Conservation (phyloP, 257 asterid genomes). For the Nicotiana undulata region DNA sequence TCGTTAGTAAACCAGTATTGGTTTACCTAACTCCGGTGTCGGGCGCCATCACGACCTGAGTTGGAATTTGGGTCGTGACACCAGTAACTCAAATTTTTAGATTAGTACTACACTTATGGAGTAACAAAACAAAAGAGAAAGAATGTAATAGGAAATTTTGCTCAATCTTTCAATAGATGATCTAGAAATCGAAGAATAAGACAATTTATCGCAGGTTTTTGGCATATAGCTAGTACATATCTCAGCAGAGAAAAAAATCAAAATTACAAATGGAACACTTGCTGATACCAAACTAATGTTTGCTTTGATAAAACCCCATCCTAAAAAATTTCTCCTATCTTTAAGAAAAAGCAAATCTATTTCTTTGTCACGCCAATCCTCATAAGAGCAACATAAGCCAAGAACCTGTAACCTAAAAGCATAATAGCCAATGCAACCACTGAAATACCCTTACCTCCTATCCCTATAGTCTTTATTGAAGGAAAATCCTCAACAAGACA, state of each 20-base stretch:
- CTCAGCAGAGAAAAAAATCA: background rate
- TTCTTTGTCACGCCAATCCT: conserved; percentile 58
- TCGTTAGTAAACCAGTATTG: too few relatives aligned
- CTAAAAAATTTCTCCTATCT: background rate
- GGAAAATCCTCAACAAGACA: conserved; percentile 62
- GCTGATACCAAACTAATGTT: background rate
- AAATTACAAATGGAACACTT: background rate
- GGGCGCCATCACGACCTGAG: too few relatives aligned
- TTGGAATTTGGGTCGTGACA: too few relatives aligned
- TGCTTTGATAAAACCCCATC: too few relatives aligned
- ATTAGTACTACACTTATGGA: background rate
- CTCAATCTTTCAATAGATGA: background rate
- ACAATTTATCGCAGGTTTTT: background rate
- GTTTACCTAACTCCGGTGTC: too few relatives aligned
- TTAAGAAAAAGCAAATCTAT: conserved; percentile 8
- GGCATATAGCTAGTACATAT: background rate
- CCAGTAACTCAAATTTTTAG: too few relatives aligned
- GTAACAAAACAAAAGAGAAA: background rate
- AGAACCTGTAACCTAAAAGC: conserved; percentile 53
- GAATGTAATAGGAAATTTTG: background rate
- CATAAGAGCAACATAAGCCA: conserved; percentile 71
- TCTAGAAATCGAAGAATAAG: background rate
- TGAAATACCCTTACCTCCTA: conserved; percentile 21
- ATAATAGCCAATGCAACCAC: conserved; percentile 39
- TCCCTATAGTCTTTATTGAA: conserved; percentile 40